phyloP scores from a whole-genome alignment of 2,329 filamentous ascomycete species.

The Chrysosphaeria jannelii region DNA sequence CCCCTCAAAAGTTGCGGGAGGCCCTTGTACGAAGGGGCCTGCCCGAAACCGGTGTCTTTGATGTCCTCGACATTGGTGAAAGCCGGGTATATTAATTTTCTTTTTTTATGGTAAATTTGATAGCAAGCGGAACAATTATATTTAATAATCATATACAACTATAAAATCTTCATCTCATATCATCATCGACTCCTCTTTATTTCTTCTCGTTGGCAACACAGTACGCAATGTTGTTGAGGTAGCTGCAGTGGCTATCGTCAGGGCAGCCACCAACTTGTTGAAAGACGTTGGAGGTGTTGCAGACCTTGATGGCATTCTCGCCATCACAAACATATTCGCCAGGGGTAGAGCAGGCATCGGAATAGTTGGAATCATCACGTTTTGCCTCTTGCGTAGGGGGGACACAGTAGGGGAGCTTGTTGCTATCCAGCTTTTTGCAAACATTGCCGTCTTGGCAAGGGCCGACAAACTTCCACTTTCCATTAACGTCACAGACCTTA shows the following conservation, averaged over 20 bases:
- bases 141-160: too few species aligned
- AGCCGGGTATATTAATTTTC: constrained; percentile 43
- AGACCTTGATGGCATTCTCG: constrained; percentile 6
- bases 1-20: constrained; percentile 38
- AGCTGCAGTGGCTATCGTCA: constrained; percentile 5
- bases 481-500: constrained; percentile 6
- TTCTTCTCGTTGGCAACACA: constrained; percentile 4
- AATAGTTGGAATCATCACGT: constrained; percentile 4
- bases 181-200: too few species aligned
- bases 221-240: constrained; percentile 6
- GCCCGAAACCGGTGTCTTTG: constrained; percentile 43
- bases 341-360: constrained; percentile 4
- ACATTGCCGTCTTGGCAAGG: constrained; percentile 6
- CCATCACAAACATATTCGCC: constrained; percentile 6
- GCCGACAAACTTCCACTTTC: constrained; percentile 6
- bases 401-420: constrained; percentile 6
- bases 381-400: constrained; percentile 3
- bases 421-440: constrained; percentile 6
- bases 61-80: constrained; percentile 61
- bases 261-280: constrained; percentile 6
- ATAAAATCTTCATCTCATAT: too few species aligned
- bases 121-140: too few species aligned
- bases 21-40: constrained; percentile 39
- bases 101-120: too few species aligned
- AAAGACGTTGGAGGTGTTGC: constrained; percentile 4